Percentiles rank a stretch among this genome's conserved stretches.
These are phyloP conservation scores for Colletotrichum paranaense DNA, from an alignment of 2,329 filamentous ascomycete genomes.

Conservation along the genomic window DNA sequence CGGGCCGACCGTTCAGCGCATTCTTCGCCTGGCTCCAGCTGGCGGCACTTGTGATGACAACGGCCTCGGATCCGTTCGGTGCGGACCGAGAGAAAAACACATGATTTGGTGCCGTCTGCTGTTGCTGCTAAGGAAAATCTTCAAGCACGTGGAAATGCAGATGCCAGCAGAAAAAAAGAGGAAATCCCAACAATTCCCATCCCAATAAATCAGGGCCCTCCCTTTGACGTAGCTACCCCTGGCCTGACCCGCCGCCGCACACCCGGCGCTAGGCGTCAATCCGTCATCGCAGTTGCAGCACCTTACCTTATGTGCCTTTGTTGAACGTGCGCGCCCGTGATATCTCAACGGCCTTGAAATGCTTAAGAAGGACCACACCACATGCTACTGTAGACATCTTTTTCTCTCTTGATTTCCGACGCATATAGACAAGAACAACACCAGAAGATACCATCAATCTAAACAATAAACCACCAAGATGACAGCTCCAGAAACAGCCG, in stretches of 20 bases:
- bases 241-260: neutral
- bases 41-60: neutral
- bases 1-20: slow-evolving; percentile 5
- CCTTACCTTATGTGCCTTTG: neutral
- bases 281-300: neutral
- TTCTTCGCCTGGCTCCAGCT: slow-evolving; percentile 4
- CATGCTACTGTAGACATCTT: neutral
- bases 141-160: neutral
- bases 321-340: neutral
- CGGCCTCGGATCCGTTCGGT: slow-evolving; percentile 17
- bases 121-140: neutral
- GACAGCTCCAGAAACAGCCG: neutral
- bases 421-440: neutral
- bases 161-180: neutral
- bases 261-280: neutral
- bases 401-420: neutral
- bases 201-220: neutral
- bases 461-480: neutral
- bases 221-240: neutral
- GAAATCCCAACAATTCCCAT: slow-evolving; percentile 12
- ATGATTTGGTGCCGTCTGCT: neutral
- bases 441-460: neutral
- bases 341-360: neutral
- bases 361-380: neutral
- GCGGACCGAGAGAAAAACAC: neutral